Percentiles rank a stretch among this genome's conserved stretches.
Conservation (phyloP, 2,329 filamentous ascomycete species). For the Aspergillus pseudotamarii region DNA sequence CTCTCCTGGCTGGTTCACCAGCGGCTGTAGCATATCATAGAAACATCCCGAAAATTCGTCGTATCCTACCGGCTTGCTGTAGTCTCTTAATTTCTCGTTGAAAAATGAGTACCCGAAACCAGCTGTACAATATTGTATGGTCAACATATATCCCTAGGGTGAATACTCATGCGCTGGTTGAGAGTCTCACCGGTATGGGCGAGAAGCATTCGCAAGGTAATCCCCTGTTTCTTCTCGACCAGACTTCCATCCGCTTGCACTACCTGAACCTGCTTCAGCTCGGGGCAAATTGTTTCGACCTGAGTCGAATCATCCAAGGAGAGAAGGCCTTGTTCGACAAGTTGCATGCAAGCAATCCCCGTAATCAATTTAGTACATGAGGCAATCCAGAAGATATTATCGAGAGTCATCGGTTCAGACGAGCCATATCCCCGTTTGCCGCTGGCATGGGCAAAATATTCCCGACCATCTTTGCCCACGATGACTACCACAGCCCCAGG, state of each 20-base stretch:
- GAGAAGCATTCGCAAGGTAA: neutral
- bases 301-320: neutral
- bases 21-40: slow-evolving; percentile 55
- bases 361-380: neutral
- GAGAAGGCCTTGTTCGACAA: neutral
- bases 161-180: neutral
- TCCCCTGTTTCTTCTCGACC: neutral
- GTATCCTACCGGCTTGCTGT: neutral
- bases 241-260: neutral
- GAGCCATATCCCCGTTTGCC: neutral
- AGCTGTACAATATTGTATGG: neutral
- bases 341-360: neutral
- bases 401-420: neutral
- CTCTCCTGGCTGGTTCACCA: slow-evolving; percentile 65
- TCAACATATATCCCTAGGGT: neutral
- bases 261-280: neutral
- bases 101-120: neutral
- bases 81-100: neutral
- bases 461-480: neutral
- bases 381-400: neutral
- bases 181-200: neutral
- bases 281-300: neutral
- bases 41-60: slow-evolving; percentile 42
- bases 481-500: neutral
- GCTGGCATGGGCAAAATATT: neutral